A percentile compares a stretch with the other conserved stretches of the same genome.
These are phyloP conservation scores for Trichoderma koningiopsis DNA, from an alignment of 2,329 filamentous ascomycete species.

Conservation along the genomic window DNA sequence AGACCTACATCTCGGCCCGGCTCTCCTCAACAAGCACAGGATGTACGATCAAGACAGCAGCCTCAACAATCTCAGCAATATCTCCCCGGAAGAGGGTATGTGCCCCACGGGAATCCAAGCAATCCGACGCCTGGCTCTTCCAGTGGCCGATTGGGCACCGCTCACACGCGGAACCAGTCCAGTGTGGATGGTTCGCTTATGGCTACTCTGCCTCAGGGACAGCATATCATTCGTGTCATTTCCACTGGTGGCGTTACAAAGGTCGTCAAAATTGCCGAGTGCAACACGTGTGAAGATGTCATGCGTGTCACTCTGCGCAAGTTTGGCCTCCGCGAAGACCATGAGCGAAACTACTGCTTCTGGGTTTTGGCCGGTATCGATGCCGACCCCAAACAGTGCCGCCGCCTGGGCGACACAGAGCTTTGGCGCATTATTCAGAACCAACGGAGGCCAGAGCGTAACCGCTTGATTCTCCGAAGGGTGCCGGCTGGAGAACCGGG, in stretches of 20 bases:
- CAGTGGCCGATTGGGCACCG: constrained; percentile 62
- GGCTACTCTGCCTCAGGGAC: constrained; percentile 80
- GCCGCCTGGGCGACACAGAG: constrained; percentile 82
- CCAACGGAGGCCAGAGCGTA: constrained; percentile 79
- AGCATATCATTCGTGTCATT: constrained; percentile 90
- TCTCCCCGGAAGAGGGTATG: constrained; percentile 52
- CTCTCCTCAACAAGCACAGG: constrained; percentile 30
- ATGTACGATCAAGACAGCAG: constrained; percentile 42
- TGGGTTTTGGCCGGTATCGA: constrained; percentile 88
- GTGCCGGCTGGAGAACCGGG: constrained; percentile 92
- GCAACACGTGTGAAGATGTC: constrained; percentile 88
- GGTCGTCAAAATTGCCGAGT: constrained; percentile 89
- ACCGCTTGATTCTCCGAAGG: constrained; percentile 85
- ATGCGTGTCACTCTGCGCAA: constrained; percentile 88
- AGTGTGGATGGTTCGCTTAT: constrained; percentile 86
- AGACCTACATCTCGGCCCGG: constrained; percentile 49
- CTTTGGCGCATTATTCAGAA: constrained; percentile 91
- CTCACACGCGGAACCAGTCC: constrained; percentile 77
- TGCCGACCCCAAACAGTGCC: constrained; percentile 77
- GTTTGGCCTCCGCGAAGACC: constrained; percentile 83
- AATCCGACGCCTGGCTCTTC: constrained; percentile 68
- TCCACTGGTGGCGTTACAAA: constrained; percentile 90
- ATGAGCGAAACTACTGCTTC: constrained; percentile 95
- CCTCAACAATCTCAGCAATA: constrained; percentile 48
- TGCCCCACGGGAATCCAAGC: constrained; percentile 50